Evolutionary conservation across 1,139 yeast species (phyloP), one percentile per base, ranked within the genome.

Genomic region (Scheffersomyces parashehatae): DNA sequence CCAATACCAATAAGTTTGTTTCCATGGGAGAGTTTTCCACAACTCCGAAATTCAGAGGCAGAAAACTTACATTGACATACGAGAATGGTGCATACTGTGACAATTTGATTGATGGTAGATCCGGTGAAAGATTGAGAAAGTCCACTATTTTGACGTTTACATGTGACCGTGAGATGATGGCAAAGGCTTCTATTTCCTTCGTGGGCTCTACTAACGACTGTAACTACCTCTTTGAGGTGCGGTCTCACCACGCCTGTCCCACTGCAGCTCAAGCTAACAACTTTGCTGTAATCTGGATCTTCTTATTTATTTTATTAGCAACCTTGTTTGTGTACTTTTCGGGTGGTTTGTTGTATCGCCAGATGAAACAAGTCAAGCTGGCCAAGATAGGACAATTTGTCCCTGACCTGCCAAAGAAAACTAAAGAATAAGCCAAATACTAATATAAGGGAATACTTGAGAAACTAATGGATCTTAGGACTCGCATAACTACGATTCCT

Each of bases 181-280:
- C 81, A 11, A 81, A 79, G 52, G 96, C 95, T 0, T 71, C 79
- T 35, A 71, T 89, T 1, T 77, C 88, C 7, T 89, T 77, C 58
- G 75, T 90, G 29, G 95, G 95, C 0, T 81, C 81, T 12, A 61
- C 79, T 33, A 79, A 88, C 62, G 87, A 88, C 47, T 90, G 97
- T 64, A 80, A 86, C 32, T 90, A 86, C 64, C 79, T 85, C 57
- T 90, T 90, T 62, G 97, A 90, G 60, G 89, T 88, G 26, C 70
- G 90, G 52, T 87, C 96, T 4, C 83, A 88, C 40, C 88, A 85
- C 61, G 97, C 96, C 0, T 90, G 97, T 64, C 90, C 96, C 0
- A 85, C 91, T 0, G 83, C 88, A 9, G 81, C 84, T 45, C 58
- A 75, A 65, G 77, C 72, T 3, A 81, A 79, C 51, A 77, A 80